Base-by-base conservation (phyloP, 345 rosid species). In the Eucalyptus viminalis region DNA sequence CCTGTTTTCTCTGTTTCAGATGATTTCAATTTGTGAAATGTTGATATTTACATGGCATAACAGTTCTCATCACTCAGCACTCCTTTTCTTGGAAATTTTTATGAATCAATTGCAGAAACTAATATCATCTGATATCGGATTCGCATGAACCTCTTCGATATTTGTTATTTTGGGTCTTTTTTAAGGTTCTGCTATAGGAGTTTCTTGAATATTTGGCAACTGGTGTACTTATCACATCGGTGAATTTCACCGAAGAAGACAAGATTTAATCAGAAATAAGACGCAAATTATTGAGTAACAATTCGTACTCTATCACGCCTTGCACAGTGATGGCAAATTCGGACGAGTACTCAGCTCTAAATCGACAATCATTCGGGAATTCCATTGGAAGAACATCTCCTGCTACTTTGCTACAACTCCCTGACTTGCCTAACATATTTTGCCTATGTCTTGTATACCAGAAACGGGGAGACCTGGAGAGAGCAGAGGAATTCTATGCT, bases 401-500 rank as follows among this genome's bases (percentile, higher is more conserved):
- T 40, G 47, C 44, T 34, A 17, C 80, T 69, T 69, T 69, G 43
- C 80, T 9, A 16, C 27, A 43, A 40, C 29, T 76, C 2, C 47
- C 85, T 40, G 47, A 29, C 6, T 19, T 17, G 47, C 10, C 34
- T 14, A 51, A 47, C 21, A 51, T n/a, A 50, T 7, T 22, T 34
- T 9, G 53, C 40, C 67, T 21, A 19, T 24, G 22, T 81, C 45
- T 44, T 76, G 29, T 90, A 11, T 72, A 45, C 62, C 95, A 95
- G 96, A 81, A 91, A 14, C 93, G 93, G 87, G 51, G 88, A 62
- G 94, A 94, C 45, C 90, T 92, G 83, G 29, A 88, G 53, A 91
- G 92, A 88, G 97, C 96, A 7, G 94, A 94, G 88, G 95, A 92
- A 86, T 93, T 91, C 69, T 94, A 93, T 90, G 89, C 92, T 45